Evolutionary conservation across 306 rosid genomes (phyloP).

Genomic region (Psophocarpus tetragonolobus): DNA sequence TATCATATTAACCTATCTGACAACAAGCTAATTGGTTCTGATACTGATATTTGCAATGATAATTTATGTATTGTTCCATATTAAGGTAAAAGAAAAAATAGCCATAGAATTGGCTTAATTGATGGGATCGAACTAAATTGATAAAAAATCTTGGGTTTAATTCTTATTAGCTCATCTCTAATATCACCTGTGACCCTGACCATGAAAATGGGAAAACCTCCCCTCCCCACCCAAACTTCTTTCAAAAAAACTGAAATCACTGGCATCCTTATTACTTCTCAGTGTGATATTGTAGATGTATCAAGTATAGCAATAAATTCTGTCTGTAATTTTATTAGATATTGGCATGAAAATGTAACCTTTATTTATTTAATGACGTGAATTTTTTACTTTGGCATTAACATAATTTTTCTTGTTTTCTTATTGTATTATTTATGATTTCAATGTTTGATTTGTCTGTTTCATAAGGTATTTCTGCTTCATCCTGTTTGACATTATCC

Average conservation of each 20-base stretch:
- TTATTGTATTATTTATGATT: not conserved
- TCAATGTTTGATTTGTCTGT: not conserved
- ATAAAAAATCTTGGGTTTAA: not conserved
- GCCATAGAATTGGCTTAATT: not conserved
- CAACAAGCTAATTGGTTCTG: slow-evolving; percentile 16
- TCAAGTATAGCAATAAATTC: not conserved
- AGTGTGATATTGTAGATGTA: not conserved
- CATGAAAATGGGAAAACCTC: not conserved
- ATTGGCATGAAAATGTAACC: slow-evolving; percentile 1
- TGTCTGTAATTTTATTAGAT: not conserved
- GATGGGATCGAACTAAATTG: not conserved
- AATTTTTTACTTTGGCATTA: slow-evolving; percentile 3
- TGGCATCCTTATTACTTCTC: not conserved
- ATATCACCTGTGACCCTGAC: not conserved
- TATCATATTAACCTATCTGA: slow-evolving; percentile 1
- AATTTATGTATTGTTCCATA: not conserved
- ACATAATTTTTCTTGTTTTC: not conserved
- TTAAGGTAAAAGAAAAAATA: not conserved
- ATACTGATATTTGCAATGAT: slow-evolving; percentile 18
- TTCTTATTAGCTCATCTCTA: not conserved
- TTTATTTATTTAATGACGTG: slow-evolving; percentile 8
- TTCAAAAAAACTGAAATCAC: not conserved
- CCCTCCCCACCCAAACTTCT: not conserved
- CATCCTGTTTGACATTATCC: not conserved
- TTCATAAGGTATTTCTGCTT: not conserved